A percentile compares a stretch with the other conserved stretches of the same genome.
Evolutionary conservation across 306 rosid genomes (phyloP).

Genomic region (Casuarina cunninghamiana): DNA sequence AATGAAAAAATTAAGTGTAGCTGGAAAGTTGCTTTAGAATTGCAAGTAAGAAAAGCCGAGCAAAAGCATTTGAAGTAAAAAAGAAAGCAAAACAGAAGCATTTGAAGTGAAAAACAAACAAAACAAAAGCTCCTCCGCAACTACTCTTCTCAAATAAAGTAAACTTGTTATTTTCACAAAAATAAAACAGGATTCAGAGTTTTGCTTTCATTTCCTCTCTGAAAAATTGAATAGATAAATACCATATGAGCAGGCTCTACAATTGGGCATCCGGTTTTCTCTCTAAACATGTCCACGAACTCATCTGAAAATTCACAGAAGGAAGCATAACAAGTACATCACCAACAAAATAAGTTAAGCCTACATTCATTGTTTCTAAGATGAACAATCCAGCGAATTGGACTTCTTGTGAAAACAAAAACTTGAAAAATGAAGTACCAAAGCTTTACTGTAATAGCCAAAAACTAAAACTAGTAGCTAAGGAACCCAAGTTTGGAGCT

Average conservation of each 20-base stretch:
- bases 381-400: background rate
- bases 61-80: too few relatives aligned
- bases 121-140: background rate
- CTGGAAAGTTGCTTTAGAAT: too few relatives aligned
- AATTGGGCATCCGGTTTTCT: conserved; percentile 71
- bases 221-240: background rate
- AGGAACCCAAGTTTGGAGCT: conserved; percentile 27
- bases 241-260: conserved; percentile 99
- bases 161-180: background rate
- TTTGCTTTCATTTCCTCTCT: background rate
- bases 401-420: background rate
- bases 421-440: background rate
- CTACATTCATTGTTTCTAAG: background rate
- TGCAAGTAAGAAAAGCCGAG: too few relatives aligned
- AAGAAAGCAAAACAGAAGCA: background rate
- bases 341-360: conserved; percentile 7
- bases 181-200: background rate
- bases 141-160: background rate
- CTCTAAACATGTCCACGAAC: conserved; percentile 76
- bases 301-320: conserved; percentile 58
- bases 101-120: background rate
- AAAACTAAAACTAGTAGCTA: background rate
- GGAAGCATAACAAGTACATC: conserved; percentile 10
- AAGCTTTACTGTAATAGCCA: background rate
- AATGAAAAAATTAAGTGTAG: background rate